Evolutionary conservation across 2,329 filamentous ascomycete species (phyloP), one percentile per base, ranked within the genome.

Genomic region (Chrysoporthe puriensis): DNA sequence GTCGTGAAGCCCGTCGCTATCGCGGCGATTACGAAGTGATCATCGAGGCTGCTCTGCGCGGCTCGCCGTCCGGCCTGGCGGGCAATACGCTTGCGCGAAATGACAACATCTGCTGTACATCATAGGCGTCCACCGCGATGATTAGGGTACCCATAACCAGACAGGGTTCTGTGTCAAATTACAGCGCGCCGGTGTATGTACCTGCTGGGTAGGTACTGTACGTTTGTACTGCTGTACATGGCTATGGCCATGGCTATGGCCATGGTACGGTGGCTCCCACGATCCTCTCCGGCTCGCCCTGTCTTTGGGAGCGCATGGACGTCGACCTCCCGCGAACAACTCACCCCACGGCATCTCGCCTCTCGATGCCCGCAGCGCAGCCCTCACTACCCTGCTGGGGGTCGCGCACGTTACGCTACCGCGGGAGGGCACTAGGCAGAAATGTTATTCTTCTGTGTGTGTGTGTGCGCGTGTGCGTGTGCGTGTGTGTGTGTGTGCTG

Each of bases 131-230:
- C 50, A 54, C 50, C 50, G 6, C 26, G 50, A 54, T 54, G 50
- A 54, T 54, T 54, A 54, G 50, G 48, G 50, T 54, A 14, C 50
- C 50, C 50, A 54, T 54, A 54, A 54, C 4, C 50, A 32, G 13
- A 13, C 50, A 32, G 50, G 50, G 50, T 54, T 54, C 26, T 14
- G 48, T 14, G 48, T 52, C 21, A 13, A 32, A 32, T 32, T 32
- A 52, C 48, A 52, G 48, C 48, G 21, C 48, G 21, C n/a, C 21
- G n/a, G 26, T 13, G 48, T 52, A 52, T 13, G 48, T 52, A 52
- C 48, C 48, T 52, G 48, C 48, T 14, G 4, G 48, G 48, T 52
- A 48, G 4, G 16, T 48, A 52, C 21, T 26, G n/a, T 4, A 50
- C 8, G 26, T 26, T 0, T 0, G 48, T 50, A 50, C 48, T 50